Conservation (phyloP, 495 filamentous ascomycete genomes). For the Daldinia caldariorum region DNA sequence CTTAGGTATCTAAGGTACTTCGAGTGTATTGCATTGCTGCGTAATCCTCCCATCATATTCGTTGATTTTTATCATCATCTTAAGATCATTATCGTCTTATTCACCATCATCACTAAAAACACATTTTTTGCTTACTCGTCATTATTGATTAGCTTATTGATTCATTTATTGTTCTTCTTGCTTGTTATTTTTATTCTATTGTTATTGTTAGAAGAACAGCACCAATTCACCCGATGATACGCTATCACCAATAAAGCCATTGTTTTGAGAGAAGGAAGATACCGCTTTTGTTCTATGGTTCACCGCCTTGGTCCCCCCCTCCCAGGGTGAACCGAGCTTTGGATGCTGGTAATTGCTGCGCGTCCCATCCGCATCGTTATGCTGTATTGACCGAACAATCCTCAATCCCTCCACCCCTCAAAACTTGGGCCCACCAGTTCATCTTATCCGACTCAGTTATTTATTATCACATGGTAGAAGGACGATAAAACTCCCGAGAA, state of each 20-base stretch:
- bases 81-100: not conserved
- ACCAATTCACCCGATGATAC: not conserved
- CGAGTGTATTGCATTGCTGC: conserved; percentile 23
- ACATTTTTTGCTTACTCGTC: not conserved
- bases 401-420: conserved; percentile 19
- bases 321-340: conserved; percentile 27
- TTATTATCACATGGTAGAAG: conserved; percentile 41
- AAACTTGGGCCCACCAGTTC: conserved; percentile 33
- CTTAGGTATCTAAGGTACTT: too few species aligned
- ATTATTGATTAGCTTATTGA: not conserved
- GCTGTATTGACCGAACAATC: conserved; percentile 33
- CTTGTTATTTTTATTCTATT: conserved; percentile 7
- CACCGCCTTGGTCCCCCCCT: conserved; percentile 12
- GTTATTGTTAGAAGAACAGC: not conserved
- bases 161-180: not conserved
- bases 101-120: conserved; percentile 16
- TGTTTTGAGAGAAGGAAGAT: not conserved
- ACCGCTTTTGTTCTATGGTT: conserved; percentile 1
- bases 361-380: conserved; percentile 25
- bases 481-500: not conserved
- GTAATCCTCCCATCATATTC: conserved; percentile 39
- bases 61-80: not conserved
- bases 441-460: conserved; percentile 39
- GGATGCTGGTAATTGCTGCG: conserved; percentile 25
- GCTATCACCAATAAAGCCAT: conserved; percentile 16